Percentiles rank a stretch among this genome's conserved stretches.
These are phyloP conservation scores for Pseudogymnoascus sp. DNA, from an alignment of 2,329 filamentous ascomycete species.

Conservation along the genomic window DNA sequence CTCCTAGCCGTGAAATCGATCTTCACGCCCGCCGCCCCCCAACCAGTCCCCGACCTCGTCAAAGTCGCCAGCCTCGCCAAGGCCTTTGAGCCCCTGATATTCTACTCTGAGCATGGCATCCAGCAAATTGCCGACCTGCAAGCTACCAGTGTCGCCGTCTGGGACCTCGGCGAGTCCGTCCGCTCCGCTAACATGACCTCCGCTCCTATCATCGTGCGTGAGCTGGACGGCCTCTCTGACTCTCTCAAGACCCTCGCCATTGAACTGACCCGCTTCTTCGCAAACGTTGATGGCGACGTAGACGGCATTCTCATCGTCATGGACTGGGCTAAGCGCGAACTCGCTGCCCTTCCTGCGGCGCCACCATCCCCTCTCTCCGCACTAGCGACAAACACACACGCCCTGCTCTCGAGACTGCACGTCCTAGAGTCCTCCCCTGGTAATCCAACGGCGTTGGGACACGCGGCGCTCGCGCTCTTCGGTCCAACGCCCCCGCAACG, in stretches of 20 bases:
- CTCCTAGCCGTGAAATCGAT: constrained; percentile 58
- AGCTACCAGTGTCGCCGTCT: constrained; percentile 85
- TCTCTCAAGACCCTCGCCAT: constrained; percentile 75
- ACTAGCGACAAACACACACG: constrained; percentile 77
- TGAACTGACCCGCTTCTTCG: constrained; percentile 86
- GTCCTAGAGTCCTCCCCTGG: constrained; percentile 49
- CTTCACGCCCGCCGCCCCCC: constrained; percentile 57
- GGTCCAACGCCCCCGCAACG: constrained; percentile 74
- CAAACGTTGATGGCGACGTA: constrained; percentile 86
- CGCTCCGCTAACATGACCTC: constrained; percentile 86
- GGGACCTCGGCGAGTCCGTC: constrained; percentile 88
- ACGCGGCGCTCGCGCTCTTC: constrained; percentile 63
- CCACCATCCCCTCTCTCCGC: constrained; percentile 58
- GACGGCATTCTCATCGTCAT: constrained; percentile 90
- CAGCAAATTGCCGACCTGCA: constrained; percentile 81
- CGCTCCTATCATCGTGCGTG: constrained; percentile 73
- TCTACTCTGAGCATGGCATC: constrained; percentile 85
- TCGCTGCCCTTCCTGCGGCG: constrained; percentile 57
- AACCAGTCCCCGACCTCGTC: constrained; percentile 72
- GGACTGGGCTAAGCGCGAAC: constrained; percentile 88
- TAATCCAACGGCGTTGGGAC: constrained; percentile 59
- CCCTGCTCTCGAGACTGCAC: constrained; percentile 57
- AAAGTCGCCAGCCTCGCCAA: constrained; percentile 85
- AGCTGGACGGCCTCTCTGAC: constrained; percentile 78
- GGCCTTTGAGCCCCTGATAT: constrained; percentile 88